Conservation (phyloP, 164 flowering plant genomes). For the Amborella trichopoda region DNA sequence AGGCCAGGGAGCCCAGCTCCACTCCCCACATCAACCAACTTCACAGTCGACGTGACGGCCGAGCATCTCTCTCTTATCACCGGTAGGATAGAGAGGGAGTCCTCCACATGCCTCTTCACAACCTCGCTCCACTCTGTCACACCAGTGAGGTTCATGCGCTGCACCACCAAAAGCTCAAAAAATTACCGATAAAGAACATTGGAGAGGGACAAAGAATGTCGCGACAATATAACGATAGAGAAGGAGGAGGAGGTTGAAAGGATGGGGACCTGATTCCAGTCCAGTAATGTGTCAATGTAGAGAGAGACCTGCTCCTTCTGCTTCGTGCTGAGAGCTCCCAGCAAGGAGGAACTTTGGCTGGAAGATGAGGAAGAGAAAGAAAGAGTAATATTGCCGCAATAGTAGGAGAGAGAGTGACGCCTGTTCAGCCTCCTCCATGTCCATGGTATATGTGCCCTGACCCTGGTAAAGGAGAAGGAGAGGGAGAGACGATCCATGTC, state of each 20-base stretch:
- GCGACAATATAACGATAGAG: not conserved
- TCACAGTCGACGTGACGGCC: conserved; percentile 31
- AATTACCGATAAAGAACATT: not conserved
- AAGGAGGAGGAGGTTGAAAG: not conserved
- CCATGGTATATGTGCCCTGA: no score
- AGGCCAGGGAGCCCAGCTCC: conserved; percentile 90
- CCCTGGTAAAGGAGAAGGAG: no score
- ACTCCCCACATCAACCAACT: conserved; percentile 71
- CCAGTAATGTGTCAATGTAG: conserved; percentile 6
- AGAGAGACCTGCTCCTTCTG: conserved; percentile 47
- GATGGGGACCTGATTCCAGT: conserved; percentile 9
- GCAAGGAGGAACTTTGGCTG: conserved; percentile 8
- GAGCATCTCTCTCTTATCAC: conserved; percentile 39
- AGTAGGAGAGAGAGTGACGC: no score
- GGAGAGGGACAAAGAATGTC: not conserved
- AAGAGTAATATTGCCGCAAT: no score
- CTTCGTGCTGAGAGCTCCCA: conserved; percentile 29
- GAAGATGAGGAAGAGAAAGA: not conserved
- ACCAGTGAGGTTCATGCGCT: conserved; percentile 68
- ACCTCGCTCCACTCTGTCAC: conserved; percentile 56
- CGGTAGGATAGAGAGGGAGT: conserved; percentile 68
- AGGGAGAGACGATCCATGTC: no score
- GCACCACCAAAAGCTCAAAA: conserved; percentile 2
- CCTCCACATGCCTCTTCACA: conserved; percentile 85
- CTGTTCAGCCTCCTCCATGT: no score